These are phyloP conservation scores for Ophiostoma novo-ulmi DNA, from an alignment of 2,329 filamentous ascomycete species.

Conservation along the genomic window DNA sequence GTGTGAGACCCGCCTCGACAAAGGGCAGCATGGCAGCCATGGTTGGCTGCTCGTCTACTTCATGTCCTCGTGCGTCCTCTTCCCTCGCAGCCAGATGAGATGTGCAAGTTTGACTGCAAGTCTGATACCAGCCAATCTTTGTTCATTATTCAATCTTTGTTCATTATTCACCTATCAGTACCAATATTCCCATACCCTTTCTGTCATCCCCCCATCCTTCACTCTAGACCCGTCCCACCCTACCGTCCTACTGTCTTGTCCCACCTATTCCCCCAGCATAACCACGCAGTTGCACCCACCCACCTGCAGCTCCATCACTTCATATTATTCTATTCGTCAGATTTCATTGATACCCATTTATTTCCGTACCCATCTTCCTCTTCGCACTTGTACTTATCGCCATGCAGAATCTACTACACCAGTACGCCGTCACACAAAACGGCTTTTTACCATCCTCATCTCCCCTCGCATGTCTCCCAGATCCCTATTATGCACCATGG, in stretches of 20 bases:
- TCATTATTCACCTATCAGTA: neutral
- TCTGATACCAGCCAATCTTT: neutral
- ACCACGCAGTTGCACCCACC: neutral
- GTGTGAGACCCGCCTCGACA: neutral
- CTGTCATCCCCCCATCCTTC: neutral
- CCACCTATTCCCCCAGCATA: neutral
- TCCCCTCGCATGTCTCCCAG: slow-evolving; percentile 61
- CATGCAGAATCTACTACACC: slow-evolving; percentile 16
- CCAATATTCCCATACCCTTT: neutral
- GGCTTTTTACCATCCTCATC: slow-evolving; percentile 71
- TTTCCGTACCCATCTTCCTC: neutral
- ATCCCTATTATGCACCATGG: slow-evolving; percentile 75
- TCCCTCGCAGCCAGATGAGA: neutral
- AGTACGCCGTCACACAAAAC: slow-evolving; percentile 37
- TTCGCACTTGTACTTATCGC: neutral
- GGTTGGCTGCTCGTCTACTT: slow-evolving; percentile 22
- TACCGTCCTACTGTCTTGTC: neutral
- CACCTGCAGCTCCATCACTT: neutral
- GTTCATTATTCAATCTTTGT: neutral
- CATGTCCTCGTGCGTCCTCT: slow-evolving; percentile 23
- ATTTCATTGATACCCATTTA: neutral
- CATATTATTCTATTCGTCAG: slow-evolving; percentile 14
- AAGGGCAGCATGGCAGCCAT: neutral
- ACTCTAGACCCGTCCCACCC: neutral
- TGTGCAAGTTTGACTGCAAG: neutral